phyloP scores from a whole-genome alignment of 208 protist species.

The Trypanosoma theileri region DNA sequence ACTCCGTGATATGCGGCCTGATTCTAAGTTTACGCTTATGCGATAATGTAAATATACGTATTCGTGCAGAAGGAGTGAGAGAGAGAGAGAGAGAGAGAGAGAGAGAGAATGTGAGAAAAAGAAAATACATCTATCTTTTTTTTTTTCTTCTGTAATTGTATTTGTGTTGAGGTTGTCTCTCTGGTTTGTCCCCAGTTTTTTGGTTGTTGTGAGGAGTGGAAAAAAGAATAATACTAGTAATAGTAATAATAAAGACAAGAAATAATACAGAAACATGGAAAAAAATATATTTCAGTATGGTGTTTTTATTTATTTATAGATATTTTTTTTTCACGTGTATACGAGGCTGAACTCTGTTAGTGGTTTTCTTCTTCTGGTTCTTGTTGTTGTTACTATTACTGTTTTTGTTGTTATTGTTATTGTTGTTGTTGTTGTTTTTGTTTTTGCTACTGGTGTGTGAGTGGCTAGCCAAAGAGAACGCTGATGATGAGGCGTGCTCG shows the following conservation, averaged over 20 bases:
- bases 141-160: constrained; percentile 12
- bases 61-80: background rate
- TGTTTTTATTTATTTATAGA: background rate
- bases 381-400: too few relatives aligned
- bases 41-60: constrained; percentile 13
- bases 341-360: too few relatives aligned
- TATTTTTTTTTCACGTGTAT: too few relatives aligned
- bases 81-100: background rate
- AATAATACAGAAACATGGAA: too few relatives aligned
- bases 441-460: background rate
- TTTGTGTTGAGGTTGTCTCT: constrained; percentile 2
- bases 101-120: background rate
- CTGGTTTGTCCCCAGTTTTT: background rate
- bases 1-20: constrained; percentile 56
- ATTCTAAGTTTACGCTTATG: constrained; percentile 60
- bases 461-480: background rate
- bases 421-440: constrained; percentile 9
- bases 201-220: background rate
- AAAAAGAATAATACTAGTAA: too few relatives aligned
- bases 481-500: constrained; percentile 3
- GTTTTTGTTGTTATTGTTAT: constrained; percentile 5
- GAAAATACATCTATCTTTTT: background rate
- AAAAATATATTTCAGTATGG: too few relatives aligned
- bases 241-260: too few relatives aligned
- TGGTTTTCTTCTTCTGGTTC: too few relatives aligned